These are phyloP conservation scores for Babesia divergens DNA, from an alignment of 169 alveolate genomes.

Conservation along the genomic window DNA sequence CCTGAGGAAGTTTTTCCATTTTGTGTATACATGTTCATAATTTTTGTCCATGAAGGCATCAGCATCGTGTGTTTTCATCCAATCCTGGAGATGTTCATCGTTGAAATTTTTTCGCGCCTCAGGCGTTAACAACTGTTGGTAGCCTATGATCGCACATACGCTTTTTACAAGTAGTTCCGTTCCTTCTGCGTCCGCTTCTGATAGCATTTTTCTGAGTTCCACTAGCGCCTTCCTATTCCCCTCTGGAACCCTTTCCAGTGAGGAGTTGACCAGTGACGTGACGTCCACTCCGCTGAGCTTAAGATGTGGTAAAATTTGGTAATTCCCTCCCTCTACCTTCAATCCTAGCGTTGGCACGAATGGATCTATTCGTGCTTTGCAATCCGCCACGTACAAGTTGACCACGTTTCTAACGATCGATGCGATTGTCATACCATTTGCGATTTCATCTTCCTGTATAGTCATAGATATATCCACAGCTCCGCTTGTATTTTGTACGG, in stretches of 20 bases:
- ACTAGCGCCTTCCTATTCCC: conserved; percentile 32
- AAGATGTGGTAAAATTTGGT: neutral
- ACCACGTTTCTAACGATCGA: conserved; percentile 44
- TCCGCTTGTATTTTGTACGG: neutral
- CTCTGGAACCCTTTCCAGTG: conserved; percentile 58
- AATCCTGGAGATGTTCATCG: conserved; percentile 53
- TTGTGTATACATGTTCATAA: conserved; percentile 38
- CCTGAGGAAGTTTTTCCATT: conserved; percentile 61
- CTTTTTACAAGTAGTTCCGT: conserved; percentile 23
- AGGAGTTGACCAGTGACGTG: conserved; percentile 29
- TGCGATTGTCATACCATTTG: conserved; percentile 42
- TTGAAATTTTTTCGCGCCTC: conserved; percentile 42
- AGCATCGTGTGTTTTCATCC: conserved; percentile 61
- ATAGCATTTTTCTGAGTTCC: conserved; percentile 41
- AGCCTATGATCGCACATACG: conserved; percentile 57
- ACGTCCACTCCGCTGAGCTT: conserved; percentile 38
- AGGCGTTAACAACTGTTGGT: conserved; percentile 65
- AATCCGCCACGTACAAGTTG: conserved; percentile 35
- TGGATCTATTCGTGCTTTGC: conserved; percentile 57
- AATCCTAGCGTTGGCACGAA: conserved; percentile 8
- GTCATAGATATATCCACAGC: neutral
- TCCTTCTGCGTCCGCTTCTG: conserved; percentile 34
- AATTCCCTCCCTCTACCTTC: neutral
- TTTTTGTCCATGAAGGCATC: conserved; percentile 59
- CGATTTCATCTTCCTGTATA: conserved; percentile 2